Evolutionary conservation across 2,329 filamentous ascomycete species (phyloP).

Genomic region (Fusarium floridanum): DNA sequence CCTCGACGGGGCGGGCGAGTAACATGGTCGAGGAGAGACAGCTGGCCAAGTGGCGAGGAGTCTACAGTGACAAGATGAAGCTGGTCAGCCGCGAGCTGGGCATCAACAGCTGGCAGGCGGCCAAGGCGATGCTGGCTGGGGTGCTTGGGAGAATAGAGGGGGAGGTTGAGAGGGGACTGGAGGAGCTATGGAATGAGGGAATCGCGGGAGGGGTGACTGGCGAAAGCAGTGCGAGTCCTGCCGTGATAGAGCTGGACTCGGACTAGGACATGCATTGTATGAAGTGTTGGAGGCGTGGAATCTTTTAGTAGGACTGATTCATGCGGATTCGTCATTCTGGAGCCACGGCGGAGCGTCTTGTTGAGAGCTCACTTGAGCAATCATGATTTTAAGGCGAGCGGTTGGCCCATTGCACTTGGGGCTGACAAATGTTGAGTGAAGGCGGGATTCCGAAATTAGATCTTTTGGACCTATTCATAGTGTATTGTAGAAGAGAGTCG

Average conservation of each 20-base stretch:
- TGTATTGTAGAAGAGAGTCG: neutral
- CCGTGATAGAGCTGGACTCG: constrained; percentile 45
- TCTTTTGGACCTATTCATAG: neutral
- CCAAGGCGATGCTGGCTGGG: constrained; percentile 53
- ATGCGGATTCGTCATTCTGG: constrained; percentile 21
- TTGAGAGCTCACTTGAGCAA: constrained; percentile 27
- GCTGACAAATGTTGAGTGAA: constrained; percentile 8
- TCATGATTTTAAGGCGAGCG: constrained; percentile 15
- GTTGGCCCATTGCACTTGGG: neutral
- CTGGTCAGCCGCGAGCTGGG: constrained; percentile 55
- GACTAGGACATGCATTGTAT: constrained; percentile 37
- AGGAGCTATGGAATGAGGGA: constrained; percentile 58
- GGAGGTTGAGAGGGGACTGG: constrained; percentile 55
- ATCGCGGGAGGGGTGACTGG: constrained; percentile 36
- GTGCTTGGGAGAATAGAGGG: constrained; percentile 58
- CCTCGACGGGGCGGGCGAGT: constrained; percentile 53
- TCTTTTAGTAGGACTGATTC: constrained; percentile 20
- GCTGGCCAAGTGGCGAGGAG: constrained; percentile 53
- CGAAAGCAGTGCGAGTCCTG: constrained; percentile 37
- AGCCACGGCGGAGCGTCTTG: constrained; percentile 16
- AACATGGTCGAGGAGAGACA: constrained; percentile 54
- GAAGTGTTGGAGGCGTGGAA: constrained; percentile 11
- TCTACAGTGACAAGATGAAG: constrained; percentile 58
- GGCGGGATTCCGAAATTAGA: neutral
- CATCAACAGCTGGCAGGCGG: constrained; percentile 55